Evolutionary conservation across 176 grass and related monocot species (phyloP).

Genomic region (Poa pratensis): DNA sequence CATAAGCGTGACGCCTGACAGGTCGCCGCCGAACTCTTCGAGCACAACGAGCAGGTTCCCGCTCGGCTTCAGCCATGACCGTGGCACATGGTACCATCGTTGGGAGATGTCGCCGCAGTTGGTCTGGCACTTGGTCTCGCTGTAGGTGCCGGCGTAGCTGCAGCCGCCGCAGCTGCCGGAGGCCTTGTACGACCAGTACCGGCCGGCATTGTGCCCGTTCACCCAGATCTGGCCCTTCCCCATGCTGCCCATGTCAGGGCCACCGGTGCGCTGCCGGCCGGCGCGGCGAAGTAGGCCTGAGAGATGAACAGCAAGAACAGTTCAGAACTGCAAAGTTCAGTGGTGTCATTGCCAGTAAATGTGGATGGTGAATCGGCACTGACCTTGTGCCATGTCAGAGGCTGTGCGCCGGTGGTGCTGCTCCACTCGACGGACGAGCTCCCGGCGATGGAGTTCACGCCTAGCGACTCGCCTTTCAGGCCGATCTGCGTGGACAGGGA

Average conservation of each 20-base stretch:
- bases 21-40: constrained; percentile 86
- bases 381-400: constrained; percentile 93
- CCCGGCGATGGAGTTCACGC: constrained; percentile 58
- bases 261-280: constrained; percentile 66
- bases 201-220: constrained; percentile 73
- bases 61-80: constrained; percentile 75
- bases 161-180: constrained; percentile 66
- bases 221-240: constrained; percentile 94
- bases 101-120: constrained; percentile 78
- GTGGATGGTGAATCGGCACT: background rate
- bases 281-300: constrained; percentile 84
- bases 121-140: constrained; percentile 72
- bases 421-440: constrained; percentile 88
- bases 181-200: constrained; percentile 93
- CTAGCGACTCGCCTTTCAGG: constrained; percentile 65
- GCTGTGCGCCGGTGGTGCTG: constrained; percentile 48
- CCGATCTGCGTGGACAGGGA: constrained; percentile 55
- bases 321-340: background rate
- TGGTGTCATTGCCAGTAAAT: too few species aligned
- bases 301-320: background rate
- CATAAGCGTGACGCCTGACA: constrained; percentile 65
- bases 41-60: constrained; percentile 82
- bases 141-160: constrained; percentile 74
- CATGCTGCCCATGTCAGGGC: constrained; percentile 94
- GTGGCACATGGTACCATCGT: constrained; percentile 88